Conservation (phyloP, 106 monocot genomes). For the Dendrobium officinale region DNA sequence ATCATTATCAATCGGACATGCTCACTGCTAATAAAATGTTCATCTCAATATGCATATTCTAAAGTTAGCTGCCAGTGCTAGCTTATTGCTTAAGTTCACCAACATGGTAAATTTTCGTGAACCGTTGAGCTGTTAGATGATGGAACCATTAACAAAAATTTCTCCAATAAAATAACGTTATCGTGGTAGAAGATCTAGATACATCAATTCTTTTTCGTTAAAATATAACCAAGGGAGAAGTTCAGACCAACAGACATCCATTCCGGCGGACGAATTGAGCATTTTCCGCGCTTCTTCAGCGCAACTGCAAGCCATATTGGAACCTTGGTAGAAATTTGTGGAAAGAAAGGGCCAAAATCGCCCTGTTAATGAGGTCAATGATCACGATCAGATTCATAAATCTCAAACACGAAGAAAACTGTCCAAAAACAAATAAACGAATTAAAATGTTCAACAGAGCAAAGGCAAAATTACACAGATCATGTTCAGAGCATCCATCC, state of each 20-base stretch:
- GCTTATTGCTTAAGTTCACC: not conserved
- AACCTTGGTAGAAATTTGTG: constrained; percentile 53
- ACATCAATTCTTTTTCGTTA: not conserved
- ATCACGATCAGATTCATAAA: not conserved
- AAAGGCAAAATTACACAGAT: constrained; percentile 50
- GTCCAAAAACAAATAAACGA: not conserved
- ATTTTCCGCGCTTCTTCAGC: constrained; percentile 61
- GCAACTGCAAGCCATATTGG: constrained; percentile 84
- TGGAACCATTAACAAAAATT: not conserved
- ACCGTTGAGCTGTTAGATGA: not conserved
- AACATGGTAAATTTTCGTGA: not conserved
- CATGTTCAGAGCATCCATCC: constrained; percentile 75
- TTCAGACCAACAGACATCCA: constrained; percentile 66
- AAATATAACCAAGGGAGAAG: not conserved
- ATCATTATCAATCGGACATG: not conserved
- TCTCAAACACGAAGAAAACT: not conserved
- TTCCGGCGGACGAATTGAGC: constrained; percentile 46
- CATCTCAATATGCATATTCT: not conserved
- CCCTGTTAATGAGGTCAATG: constrained; percentile 20
- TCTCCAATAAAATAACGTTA: not conserved
- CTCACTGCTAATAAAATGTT: not conserved
- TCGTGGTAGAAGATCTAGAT: not conserved
- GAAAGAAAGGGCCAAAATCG: constrained; percentile 66
- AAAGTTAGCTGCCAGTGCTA: not conserved
- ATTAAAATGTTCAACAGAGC: not conserved